Base-by-base conservation (phyloP, 2,329 filamentous ascomycete species). In the Teratosphaeriaceae sp. region DNA sequence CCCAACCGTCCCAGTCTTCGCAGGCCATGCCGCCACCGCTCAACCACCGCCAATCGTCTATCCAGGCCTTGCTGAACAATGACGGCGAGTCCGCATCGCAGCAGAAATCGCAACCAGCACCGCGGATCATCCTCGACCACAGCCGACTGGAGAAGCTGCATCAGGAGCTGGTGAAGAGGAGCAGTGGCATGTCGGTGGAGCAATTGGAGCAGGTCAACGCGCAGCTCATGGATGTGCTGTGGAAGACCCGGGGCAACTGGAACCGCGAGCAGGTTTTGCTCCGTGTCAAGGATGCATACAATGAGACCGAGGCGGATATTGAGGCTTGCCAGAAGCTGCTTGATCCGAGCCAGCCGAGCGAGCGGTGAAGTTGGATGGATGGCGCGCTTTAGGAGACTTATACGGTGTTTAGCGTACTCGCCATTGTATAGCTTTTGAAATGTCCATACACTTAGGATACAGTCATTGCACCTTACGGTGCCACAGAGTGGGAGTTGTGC, bases 131-230 rank as follows among this genome's bases (percentile, higher is more conserved):
- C 21, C 52, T 79, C 12, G 74, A 79, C 45, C 63, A 72, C 8
- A 52, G 58, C 0, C 70, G 76, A 22, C 69, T 88, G 19, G 63
- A 69, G 2, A 61, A 69, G 5, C 74, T 94, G 43, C 73, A 88
- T 44, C 62, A 72, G 0, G 71, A 79, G 27, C 69, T 95, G 24
- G 80, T 82, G 0, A 67, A 76, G 21, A 72, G 74, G 34, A 90
- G 85, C 2, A 82, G 79, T 16, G 87, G 86, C 1, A 86, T 85
- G 62, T 85, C 83, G 0, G 85, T 98, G 40, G 92, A 98, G 67
- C 90, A 98, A 64, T 71, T 98, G 16, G 90, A 97, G 70, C 90
- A 97, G 65, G 82, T 96, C 61, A 89, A 89, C 62, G 83, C 88
- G 6, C 80, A 84, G 52, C 71, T 97, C 50, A 97, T 97, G 90